Base-by-base conservation (phyloP, 2,329 filamentous ascomycete species). In the Alternaria gaisen region DNA sequence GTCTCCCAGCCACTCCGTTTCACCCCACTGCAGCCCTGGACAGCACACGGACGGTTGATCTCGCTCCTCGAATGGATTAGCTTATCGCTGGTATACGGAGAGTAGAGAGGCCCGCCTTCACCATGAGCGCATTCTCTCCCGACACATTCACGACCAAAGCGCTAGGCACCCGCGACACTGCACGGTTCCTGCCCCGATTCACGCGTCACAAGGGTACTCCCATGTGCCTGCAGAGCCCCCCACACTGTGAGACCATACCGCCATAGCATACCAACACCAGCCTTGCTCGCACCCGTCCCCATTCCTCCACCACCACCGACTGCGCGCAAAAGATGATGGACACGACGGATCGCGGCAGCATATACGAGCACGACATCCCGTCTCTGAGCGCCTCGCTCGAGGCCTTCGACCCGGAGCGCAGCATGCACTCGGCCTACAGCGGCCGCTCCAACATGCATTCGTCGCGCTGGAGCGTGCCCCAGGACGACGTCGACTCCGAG, bases 371-470 rank as follows among this genome's bases (percentile, higher is more conserved):
- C 68, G 74, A 77, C 56, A 74, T 79, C 53, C 77, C 77, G 40
- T 79, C 77, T 10, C 72, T 79, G 44, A 77, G 71, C 68, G 77
- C 75, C 7, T 79, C 77, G 11, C 71, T 79, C 43, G 75, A 77
- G 61, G 77, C 75, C 40, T 79, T 79, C 58, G 76, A 78, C 62
- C 75, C 75, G 2, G 76, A 79, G 69, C 72, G 73, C 62, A 77
- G 75, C 68, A 66, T 67, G 53, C 75, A 78, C 56, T 76, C 74
- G 22, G 65, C 69, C 54, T 76, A 75, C 68, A 76, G 75, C 51
- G 85, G 87, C 66, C 87, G 89, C 75, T 90, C 87, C 40, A 87
- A 85, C 71, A 90, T 90, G 80, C 84, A 86, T 67, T 88, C 85
- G 48, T 77, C 74, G 56, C 73, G 76, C 52, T 79, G 75, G 75